Conservation (phyloP, 2,329 filamentous ascomycete genomes). For the Macrophomina pseudophaseolina region DNA sequence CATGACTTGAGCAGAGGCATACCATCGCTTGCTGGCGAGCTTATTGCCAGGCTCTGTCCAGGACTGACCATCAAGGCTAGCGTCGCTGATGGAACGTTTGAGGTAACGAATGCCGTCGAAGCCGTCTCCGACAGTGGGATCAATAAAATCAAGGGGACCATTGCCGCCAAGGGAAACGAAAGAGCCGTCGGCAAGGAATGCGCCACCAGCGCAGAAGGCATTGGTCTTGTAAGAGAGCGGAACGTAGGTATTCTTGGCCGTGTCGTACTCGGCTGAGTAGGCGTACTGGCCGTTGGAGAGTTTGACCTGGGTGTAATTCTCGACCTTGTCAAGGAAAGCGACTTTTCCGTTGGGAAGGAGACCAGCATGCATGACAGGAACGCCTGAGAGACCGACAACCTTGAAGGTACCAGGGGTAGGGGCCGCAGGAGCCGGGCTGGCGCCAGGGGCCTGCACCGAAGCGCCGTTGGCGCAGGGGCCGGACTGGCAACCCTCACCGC, state of each 20-base stretch:
- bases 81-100: slow-evolving; percentile 51
- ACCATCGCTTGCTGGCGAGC: slow-evolving; percentile 63
- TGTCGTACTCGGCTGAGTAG: slow-evolving; percentile 66
- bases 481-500: slow-evolving; percentile 62
- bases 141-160: slow-evolving; percentile 59
- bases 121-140: slow-evolving; percentile 64
- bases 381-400: slow-evolving; percentile 61
- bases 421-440: slow-evolving; percentile 53
- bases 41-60: slow-evolving; percentile 64
- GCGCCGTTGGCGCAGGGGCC: slow-evolving; percentile 55
- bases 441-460: slow-evolving; percentile 45
- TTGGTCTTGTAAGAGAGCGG: slow-evolving; percentile 62
- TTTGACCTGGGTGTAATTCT: slow-evolving; percentile 64
- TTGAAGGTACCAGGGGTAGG: slow-evolving; percentile 54
- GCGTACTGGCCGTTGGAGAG: slow-evolving; percentile 61
- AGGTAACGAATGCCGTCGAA: slow-evolving; percentile 64
- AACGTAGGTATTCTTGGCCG: slow-evolving; percentile 52
- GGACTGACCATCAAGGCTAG: slow-evolving; percentile 52
- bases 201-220: slow-evolving; percentile 65
- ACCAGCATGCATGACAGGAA: slow-evolving; percentile 68
- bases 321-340: slow-evolving; percentile 67
- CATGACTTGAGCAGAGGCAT: slow-evolving; percentile 64
- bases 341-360: slow-evolving; percentile 64
- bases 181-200: slow-evolving; percentile 62
- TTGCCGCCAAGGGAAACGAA: slow-evolving; percentile 64